Evolutionary conservation across 1,284 basidiomycete species (phyloP), one percentile per base, ranked within the genome.

Genomic region (Inonotus obliquus): DNA sequence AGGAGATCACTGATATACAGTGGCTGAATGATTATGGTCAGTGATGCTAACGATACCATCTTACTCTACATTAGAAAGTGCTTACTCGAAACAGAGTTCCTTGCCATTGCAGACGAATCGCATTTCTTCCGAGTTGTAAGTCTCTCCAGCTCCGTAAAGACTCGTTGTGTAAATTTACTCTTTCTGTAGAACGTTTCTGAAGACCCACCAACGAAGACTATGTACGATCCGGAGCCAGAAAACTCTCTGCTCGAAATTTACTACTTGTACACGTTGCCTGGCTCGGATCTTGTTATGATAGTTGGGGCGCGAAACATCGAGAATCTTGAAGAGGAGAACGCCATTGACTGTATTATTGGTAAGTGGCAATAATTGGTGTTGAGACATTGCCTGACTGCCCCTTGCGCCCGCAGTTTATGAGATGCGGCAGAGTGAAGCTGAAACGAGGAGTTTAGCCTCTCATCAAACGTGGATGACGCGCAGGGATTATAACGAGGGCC

Each of bases 331-430:
- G 57, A 62, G 49, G 52, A 54, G 27, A 38, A 35, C 11, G 47
- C 48, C 17, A 59, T 52, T 32, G 62, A 63, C 39, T 63, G 62
- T 27, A 56, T 63, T 39, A 49, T 63, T 23, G 58, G 62, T 63
- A 35, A 29, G 61, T 44, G 3, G 17, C 17, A 14, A 5, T 27
- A 5, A 35, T 37, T 21, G 25, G 27, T 38, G 27, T 47, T 32
- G n/a, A 21, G 17, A 45, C 10, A 19, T 17, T 3, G 25, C 35
- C 37, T 2, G n/a, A 37, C 48, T 21, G n/a, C n/a, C 27, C 4
- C 14, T 32, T 37, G 17, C 23, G 21, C 39, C 11, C 6, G 21
- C n/a, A 45, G 38, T 60, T 11, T 38, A 35, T 13, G 49, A 44
- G 25, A 41, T 60, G 38, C 19, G 29, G 11, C 23, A 35, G n/a